These are phyloP conservation scores for Chrysoporthe puriensis DNA, from an alignment of 2,329 filamentous ascomycete genomes.

Conservation along the genomic window DNA sequence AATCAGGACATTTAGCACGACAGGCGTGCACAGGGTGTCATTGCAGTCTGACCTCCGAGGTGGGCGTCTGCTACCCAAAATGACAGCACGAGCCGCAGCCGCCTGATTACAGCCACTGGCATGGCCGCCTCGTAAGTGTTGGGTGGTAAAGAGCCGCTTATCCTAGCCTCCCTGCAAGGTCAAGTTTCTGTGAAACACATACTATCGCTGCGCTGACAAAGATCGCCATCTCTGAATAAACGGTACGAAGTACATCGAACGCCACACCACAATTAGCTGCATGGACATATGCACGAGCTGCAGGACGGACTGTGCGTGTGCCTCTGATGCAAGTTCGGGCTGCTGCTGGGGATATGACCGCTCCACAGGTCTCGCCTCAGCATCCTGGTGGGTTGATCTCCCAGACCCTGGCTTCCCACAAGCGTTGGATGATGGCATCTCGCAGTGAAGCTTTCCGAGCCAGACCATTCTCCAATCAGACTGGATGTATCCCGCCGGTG, in stretches of 20 bases:
- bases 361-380: neutral
- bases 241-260: neutral
- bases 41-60: constrained; percentile 21
- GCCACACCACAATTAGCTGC: constrained; percentile 12
- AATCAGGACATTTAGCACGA: constrained; percentile 4
- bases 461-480: neutral
- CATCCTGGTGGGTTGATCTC: constrained; percentile 1
- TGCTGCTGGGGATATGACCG: neutral
- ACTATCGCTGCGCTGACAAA: neutral
- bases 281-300: constrained; percentile 24
- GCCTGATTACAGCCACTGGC: constrained; percentile 13
- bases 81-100: constrained; percentile 19
- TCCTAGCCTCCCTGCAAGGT: neutral
- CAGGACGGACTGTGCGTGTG: constrained; percentile 21
- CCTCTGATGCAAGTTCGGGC: constrained; percentile 17
- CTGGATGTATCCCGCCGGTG: neutral
- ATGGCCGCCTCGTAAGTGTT: constrained; percentile 6
- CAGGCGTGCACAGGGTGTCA: constrained; percentile 17
- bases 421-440: neutral
- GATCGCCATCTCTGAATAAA: neutral
- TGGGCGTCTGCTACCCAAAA: constrained; percentile 15
- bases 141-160: constrained; percentile 11
- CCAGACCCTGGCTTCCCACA: neutral
- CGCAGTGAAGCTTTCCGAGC: neutral
- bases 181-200: neutral